Conservation (phyloP, 163 green algal genomes). For the Prototheca stagnorum region DNA sequence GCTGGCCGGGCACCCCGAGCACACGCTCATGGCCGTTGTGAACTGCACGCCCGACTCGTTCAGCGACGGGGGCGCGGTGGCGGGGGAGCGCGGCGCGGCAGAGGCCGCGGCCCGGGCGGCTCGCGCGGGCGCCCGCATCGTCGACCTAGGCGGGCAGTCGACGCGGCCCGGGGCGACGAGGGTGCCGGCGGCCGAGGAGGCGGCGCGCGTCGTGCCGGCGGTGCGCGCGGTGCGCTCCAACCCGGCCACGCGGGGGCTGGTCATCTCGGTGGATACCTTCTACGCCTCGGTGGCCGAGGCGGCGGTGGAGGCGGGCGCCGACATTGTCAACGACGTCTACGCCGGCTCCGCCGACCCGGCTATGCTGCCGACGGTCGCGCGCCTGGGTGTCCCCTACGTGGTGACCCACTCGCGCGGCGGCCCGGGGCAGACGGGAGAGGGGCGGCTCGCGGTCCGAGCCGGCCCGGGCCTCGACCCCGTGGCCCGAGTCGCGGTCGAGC, state of each 20-base stretch:
- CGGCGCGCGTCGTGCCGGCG: slow-evolving; percentile 42
- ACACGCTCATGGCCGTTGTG: slow-evolving; percentile 93
- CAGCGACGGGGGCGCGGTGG: slow-evolving; percentile 50
- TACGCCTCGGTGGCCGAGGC: slow-evolving; percentile 51
- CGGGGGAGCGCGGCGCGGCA: slow-evolving; percentile 2
- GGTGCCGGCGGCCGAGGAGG: slow-evolving; percentile 45
- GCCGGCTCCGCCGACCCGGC: slow-evolving; percentile 53
- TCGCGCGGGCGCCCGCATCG: slow-evolving; percentile 56
- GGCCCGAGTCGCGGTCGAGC: background rate
- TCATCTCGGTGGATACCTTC: slow-evolving; percentile 90
- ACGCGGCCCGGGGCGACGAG: slow-evolving; percentile 49
- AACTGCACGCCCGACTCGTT: slow-evolving; percentile 92
- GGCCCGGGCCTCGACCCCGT: slow-evolving; percentile 6
- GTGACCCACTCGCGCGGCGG: slow-evolving; percentile 94
- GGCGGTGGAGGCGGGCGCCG: slow-evolving; percentile 55
- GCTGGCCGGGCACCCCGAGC: too few species aligned
- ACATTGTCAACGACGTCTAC: slow-evolving; percentile 94
- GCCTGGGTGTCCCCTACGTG: slow-evolving; percentile 63
- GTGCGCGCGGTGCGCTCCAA: slow-evolving; percentile 41
- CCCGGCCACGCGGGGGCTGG: slow-evolving; percentile 16
- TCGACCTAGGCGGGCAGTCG: slow-evolving; percentile 85
- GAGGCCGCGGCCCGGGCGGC: slow-evolving; percentile 15
- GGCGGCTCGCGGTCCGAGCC: slow-evolving; percentile 54
- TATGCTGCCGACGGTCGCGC: slow-evolving; percentile 49
- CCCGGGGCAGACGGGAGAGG: too few species aligned